Evolutionary conservation across 1,284 basidiomycete genomes (phyloP).

Genomic region (Tylopilus orsonianus): DNA sequence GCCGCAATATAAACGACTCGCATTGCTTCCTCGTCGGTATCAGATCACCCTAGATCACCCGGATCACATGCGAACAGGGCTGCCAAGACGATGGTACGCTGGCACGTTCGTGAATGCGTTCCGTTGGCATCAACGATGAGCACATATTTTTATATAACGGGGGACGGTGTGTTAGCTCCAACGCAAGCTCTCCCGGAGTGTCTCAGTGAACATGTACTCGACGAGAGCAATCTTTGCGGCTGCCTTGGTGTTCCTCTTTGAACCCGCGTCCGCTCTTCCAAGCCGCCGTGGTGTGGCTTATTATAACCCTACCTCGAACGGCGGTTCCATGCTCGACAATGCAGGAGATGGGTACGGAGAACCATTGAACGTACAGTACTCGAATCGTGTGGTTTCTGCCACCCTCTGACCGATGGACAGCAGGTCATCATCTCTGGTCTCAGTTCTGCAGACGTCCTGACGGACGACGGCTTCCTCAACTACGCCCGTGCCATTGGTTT

Average conservation of each 20-base stretch:
- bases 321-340: slow-evolving; percentile 55
- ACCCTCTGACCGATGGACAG: background rate
- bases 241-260: background rate
- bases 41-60: too few relatives aligned
- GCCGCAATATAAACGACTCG: too few relatives aligned
- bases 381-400: background rate
- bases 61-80: too few relatives aligned
- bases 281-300: slow-evolving; percentile 34
- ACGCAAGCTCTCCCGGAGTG: background rate
- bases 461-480: slow-evolving; percentile 53
- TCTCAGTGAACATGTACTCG: slow-evolving; percentile 5
- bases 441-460: slow-evolving; percentile 57
- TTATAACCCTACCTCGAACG: slow-evolving; percentile 43
- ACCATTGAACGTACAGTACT: slow-evolving; percentile 51
- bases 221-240: background rate
- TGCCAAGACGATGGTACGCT: too few relatives aligned
- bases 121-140: background rate
- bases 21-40: too few relatives aligned
- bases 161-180: too few relatives aligned
- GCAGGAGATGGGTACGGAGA: slow-evolving; percentile 51
- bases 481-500: slow-evolving; percentile 60
- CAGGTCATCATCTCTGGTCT: slow-evolving; percentile 56
- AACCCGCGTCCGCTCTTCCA: slow-evolving; percentile 4
- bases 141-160: background rate
- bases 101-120: slow-evolving; percentile 11